Conservation (phyloP, 768 basidiomycete species). For the Pleurotus sapidus region DNA sequence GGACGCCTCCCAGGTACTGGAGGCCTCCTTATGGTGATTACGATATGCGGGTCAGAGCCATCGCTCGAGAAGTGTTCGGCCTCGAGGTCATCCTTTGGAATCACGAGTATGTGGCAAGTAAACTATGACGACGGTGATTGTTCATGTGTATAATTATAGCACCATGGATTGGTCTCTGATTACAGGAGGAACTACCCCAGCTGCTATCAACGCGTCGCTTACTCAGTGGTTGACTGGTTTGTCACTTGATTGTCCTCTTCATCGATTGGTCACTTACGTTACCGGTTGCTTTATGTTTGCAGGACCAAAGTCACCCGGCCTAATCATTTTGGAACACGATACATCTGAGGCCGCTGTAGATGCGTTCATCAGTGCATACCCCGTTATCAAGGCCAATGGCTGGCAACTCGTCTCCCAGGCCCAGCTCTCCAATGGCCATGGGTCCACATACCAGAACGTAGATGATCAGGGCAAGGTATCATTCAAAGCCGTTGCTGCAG, state of each 20-base stretch:
- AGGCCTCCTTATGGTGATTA: conserved; percentile 86
- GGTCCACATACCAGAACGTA: conserved; percentile 47
- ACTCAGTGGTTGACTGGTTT: conserved; percentile 54
- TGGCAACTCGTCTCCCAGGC: conserved; percentile 70
- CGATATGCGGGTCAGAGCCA: conserved; percentile 80
- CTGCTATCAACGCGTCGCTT: conserved; percentile 47
- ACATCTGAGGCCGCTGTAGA: conserved; percentile 53
- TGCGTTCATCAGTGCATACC: conserved; percentile 66
- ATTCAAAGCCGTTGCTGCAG: too few relatives aligned
- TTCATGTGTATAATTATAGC: conserved; percentile 30
- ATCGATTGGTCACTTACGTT: not conserved
- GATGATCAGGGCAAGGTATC: not conserved
- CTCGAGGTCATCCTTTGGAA: conserved; percentile 89
- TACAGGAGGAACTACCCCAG: conserved; percentile 36
- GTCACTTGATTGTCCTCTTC: conserved; percentile 9
- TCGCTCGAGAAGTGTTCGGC: conserved; percentile 82
- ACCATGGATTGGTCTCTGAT: conserved; percentile 73
- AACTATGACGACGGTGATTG: conserved; percentile 16
- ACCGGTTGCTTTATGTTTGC: not conserved
- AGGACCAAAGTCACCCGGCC: conserved; percentile 74
- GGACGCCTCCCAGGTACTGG: conserved; percentile 76
- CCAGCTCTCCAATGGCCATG: conserved; percentile 25
- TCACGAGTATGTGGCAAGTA: conserved; percentile 56
- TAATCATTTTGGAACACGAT: conserved; percentile 87
- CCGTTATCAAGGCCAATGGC: conserved; percentile 58